Evolutionary conservation across 176 grass and related monocot species (phyloP).

Genomic region (Triticum timopheevii): DNA sequence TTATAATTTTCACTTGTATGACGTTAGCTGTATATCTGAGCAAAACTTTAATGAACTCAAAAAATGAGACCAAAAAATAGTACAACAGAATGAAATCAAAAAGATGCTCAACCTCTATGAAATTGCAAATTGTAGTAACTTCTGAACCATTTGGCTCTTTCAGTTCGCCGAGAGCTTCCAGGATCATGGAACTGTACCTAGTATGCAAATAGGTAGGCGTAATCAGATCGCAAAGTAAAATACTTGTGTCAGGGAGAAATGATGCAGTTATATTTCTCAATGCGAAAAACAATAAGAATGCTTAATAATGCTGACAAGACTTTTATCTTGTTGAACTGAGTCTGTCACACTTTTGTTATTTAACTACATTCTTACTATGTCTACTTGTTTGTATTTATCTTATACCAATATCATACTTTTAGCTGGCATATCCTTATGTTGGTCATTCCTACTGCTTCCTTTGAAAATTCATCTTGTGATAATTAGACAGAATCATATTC

Average conservation of each 20-base stretch:
- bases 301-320: neutral
- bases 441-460: neutral
- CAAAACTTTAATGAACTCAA: slow-evolving; percentile 23
- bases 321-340: slow-evolving; percentile 12
- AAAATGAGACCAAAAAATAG: slow-evolving; percentile 17
- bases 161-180: slow-evolving; percentile 74
- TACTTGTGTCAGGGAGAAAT: neutral
- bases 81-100: neutral
- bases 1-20: slow-evolving; percentile 7
- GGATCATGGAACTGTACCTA: slow-evolving; percentile 76
- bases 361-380: slow-evolving; percentile 23
- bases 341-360: neutral
- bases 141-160: slow-evolving; percentile 86
- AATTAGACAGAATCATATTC: neutral
- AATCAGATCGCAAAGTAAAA: slow-evolving; percentile 22
- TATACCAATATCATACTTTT: neutral
- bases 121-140: slow-evolving; percentile 50
- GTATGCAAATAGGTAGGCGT: slow-evolving; percentile 25
- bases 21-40: slow-evolving; percentile 5
- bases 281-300: neutral
- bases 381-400: slow-evolving; percentile 2
- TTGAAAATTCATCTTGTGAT: neutral
- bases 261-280: neutral
- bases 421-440: neutral
- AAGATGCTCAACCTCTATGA: slow-evolving; percentile 63